Evolutionary conservation across 352 stramenopile species (phyloP).

Genomic region (Globisporangium okanoganense): DNA sequence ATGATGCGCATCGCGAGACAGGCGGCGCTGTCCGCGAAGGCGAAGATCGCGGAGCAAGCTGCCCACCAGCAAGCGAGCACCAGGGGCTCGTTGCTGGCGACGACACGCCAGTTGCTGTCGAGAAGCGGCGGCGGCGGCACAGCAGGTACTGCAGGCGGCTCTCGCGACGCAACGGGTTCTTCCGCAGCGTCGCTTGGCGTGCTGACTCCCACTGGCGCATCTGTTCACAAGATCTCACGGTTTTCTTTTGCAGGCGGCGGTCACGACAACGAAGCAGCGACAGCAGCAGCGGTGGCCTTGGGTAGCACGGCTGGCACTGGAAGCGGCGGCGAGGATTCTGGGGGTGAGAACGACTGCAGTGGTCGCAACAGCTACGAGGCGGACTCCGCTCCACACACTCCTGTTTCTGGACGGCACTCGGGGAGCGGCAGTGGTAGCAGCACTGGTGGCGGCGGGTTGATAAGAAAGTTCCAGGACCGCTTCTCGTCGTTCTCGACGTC

Average conservation of each 20-base stretch:
- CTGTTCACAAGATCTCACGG: conserved; percentile 45
- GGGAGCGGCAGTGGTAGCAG: conserved; percentile 19
- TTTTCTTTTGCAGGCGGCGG: conserved; percentile 30
- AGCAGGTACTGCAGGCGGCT: conserved; percentile 14
- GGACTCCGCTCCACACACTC: neutral
- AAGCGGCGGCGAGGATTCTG: conserved; percentile 33
- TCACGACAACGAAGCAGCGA: conserved; percentile 19
- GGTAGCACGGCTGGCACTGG: conserved; percentile 15
- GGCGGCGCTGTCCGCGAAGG: conserved; percentile 72
- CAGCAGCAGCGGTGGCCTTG: neutral
- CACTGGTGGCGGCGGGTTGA: conserved; percentile 35
- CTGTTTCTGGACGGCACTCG: conserved; percentile 13
- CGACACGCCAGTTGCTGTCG: conserved; percentile 66
- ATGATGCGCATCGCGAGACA: conserved; percentile 83
- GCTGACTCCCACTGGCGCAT: conserved; percentile 52
- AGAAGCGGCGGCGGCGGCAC: conserved; percentile 22
- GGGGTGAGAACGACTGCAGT: conserved; percentile 14
- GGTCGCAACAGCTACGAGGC: conserved; percentile 7
- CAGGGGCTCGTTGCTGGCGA: conserved; percentile 63
- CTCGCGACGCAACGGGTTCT: conserved; percentile 23
- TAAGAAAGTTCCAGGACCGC: conserved; percentile 78
- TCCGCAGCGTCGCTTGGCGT: conserved; percentile 28
- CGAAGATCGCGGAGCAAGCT: conserved; percentile 76
- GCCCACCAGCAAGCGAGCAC: conserved; percentile 64
- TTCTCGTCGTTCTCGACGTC: conserved; percentile 61